Base-by-base conservation (phyloP, 2,329 filamentous ascomycete species). In the Cryphonectria parasitica region DNA sequence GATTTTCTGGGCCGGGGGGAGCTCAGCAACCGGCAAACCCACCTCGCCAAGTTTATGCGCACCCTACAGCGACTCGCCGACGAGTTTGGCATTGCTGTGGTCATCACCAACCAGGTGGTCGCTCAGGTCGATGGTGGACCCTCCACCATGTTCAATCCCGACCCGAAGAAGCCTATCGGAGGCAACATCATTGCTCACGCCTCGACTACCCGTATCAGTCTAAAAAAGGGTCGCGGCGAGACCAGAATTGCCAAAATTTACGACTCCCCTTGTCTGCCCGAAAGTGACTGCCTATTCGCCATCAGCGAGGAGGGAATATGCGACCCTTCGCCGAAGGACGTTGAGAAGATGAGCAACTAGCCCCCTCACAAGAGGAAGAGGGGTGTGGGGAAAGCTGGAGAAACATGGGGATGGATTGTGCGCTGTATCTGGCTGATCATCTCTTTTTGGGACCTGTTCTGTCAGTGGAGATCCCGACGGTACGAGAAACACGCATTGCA, bases 161-260 rank as follows among this genome's bases (percentile, higher is more conserved):
- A 99, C 78, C 96, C 96, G 10, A 99, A 99, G 88, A 99, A 99
- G 82, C 96, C 96, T 0, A 98, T 99, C 79, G 96, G 96, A 75
- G 96, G 96, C 74, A 98, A 99, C 81, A 99, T 99, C 75, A 98
- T 99, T 79, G 96, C 97, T 2, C 96, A 99, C 80, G 95, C 96
- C 67, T 97, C 94, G 78, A 99, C 96, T 1, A 99, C 96, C 2
- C 88, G 96, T 77, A 87, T 99, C 76, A 98, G 94, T 77, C 81
- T 99, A 79, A 98, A 97, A 85, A 99, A 99, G 82, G 97, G 96
- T 1, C 88, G 96, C 69, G 96, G 89, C 41, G 96, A 99, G 85
- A 99, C 96, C 31, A 89, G 96, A 84, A 93, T 99, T 75, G 97
- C 96, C 84, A 99, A 98, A 86, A 99, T 99, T 73, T 99, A 99